These are phyloP conservation scores for Aureobasidium musti DNA, from an alignment of 2,329 filamentous ascomycete species.

Conservation along the genomic window DNA sequence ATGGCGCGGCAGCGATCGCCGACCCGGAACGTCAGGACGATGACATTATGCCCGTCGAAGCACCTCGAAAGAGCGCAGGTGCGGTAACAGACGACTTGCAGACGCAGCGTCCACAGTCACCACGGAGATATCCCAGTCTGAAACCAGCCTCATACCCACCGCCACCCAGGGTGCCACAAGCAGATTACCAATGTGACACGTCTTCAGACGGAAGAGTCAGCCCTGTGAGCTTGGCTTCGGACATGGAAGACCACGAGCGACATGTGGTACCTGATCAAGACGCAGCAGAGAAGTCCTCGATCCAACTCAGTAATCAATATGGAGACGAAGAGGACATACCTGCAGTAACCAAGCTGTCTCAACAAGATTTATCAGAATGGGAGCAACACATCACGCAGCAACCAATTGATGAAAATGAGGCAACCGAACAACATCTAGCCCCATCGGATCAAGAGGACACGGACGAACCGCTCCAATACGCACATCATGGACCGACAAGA, in stretches of 20 bases:
- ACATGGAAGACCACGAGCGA: background rate
- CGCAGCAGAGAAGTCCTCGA: background rate
- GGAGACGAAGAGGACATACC: background rate
- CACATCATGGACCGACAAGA: background rate
- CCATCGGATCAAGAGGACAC: background rate
- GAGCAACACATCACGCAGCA: background rate
- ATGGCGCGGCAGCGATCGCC: too few species aligned
- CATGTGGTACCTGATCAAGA: background rate
- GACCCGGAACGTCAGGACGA: background rate
- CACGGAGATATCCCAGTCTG: slow-evolving; percentile 26
- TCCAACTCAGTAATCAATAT: background rate
- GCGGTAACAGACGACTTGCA: background rate
- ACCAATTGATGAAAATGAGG: background rate
- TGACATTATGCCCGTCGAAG: background rate
- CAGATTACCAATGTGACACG: slow-evolving; percentile 19
- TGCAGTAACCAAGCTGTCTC: background rate
- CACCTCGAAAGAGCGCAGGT: background rate
- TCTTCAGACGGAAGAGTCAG: slow-evolving; percentile 2
- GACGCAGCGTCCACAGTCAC: background rate
- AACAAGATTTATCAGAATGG: background rate
- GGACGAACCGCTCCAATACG: background rate
- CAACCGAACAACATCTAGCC: background rate
- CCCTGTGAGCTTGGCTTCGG: slow-evolving; percentile 42
- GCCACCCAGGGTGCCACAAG: slow-evolving; percentile 63
- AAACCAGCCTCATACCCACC: slow-evolving; percentile 46